These are phyloP conservation scores for Aspergillus aculeatinus DNA, from an alignment of 2,329 filamentous ascomycete species.

Conservation along the genomic window DNA sequence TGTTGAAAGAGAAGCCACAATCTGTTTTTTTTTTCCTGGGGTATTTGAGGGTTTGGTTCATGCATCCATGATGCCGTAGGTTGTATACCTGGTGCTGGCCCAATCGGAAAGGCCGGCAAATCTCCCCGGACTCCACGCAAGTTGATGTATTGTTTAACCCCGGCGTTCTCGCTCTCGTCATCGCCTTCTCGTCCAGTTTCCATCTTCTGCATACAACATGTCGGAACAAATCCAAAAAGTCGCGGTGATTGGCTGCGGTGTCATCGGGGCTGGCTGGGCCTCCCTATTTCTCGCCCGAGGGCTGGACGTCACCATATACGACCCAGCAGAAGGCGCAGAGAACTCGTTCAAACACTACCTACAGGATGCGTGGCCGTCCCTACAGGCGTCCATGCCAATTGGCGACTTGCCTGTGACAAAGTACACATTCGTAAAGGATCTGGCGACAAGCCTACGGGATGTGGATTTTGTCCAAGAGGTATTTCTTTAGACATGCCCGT, in stretches of 20 bases:
- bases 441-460: neutral
- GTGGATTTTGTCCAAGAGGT: neutral
- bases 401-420: neutral
- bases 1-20: too few species aligned
- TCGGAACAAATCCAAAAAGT: neutral
- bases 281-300: neutral
- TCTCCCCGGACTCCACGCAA: too few species aligned
- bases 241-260: neutral
- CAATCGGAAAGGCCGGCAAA: too few species aligned
- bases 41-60: too few species aligned
- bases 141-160: neutral
- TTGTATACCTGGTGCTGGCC: too few species aligned
- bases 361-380: neutral
- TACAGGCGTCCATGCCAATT: neutral
- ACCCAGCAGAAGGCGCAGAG: neutral
- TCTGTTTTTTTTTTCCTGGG: too few species aligned
- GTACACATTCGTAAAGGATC: neutral
- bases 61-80: too few species aligned
- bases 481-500: neutral
- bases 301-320: neutral
- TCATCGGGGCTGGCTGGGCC: neutral
- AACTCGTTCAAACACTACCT: neutral
- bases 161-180: neutral
- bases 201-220: neutral
- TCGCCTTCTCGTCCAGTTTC: neutral